Evolutionary conservation across 495 filamentous ascomycete species (phyloP), one percentile per base, ranked within the genome.

Genomic region (Podospora conica): DNA sequence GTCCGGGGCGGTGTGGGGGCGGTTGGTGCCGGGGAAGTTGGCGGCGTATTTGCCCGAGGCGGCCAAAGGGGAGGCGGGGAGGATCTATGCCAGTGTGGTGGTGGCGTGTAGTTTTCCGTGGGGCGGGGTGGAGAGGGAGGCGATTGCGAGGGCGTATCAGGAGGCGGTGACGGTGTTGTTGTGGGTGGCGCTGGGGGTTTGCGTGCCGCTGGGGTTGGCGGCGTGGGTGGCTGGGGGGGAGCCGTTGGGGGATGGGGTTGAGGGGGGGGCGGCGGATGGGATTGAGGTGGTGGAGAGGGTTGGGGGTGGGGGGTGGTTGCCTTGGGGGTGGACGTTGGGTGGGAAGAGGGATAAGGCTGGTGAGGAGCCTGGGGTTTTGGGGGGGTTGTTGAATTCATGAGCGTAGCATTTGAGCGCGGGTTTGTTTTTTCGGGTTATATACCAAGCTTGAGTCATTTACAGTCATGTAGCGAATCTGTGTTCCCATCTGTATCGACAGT

Each of bases 1-100:
- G 27, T 84, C 84, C 1, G 83, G 81, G 0, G 87, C 86, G 18
- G 84, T 92, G 22, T 91, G 87, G 83, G 85, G 83, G 0, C 78
- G 81, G 58, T 81, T 82, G 6, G 80, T 90, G 29, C 83, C 81
- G 0, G 63, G 57, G 0, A 79, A 81, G 28, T 77, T 92, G 5
- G 33, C 65, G 9, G 55, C 70, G 3, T 81, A 84, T 61, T 80
- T 92, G 0, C 89, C 89, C 0, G 79, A 82, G 3, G 80, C 79
- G 31, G 76, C 74, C 12, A 79, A 66, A 1, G 72, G 69, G 0
- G 69, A 84, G 21, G 71, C 77, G 0, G 33, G 69, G 2, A 69
- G 58, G 21, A 89, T 90, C 29, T 89, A 87, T 64, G 78, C 76
- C 5, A 80, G 78, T 58, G 71, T 89, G 3, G 73, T 72, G 9